A percentile compares a stretch with the other conserved stretches of the same genome.
Conservation (phyloP, 257 asterid species). For the Rhazya stricta region DNA sequence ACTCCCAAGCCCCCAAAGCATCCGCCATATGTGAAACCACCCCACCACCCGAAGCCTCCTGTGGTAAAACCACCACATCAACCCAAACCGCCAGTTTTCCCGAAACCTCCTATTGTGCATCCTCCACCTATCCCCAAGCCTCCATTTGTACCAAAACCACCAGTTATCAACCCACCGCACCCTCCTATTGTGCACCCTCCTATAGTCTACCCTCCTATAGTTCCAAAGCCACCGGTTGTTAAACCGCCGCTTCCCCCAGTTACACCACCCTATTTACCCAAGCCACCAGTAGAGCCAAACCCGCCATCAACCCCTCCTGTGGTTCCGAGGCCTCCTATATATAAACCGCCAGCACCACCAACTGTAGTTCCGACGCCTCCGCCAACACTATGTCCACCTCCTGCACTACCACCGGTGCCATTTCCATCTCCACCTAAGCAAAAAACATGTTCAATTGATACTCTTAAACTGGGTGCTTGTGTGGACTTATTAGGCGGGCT, state of each 20-base stretch:
- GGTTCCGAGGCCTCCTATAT: not conserved
- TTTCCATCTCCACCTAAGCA: conserved; percentile 3
- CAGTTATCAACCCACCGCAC: conserved; percentile 17
- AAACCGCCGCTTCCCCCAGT: conserved; percentile 5
- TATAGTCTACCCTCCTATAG: conserved; percentile 11
- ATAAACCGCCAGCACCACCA: conserved; percentile 19
- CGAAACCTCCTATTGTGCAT: conserved; percentile 21
- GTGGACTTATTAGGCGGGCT: conserved; percentile 41
- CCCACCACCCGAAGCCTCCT: conserved; percentile 28
- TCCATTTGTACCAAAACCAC: conserved; percentile 21
- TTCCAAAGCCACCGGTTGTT: conserved; percentile 19
- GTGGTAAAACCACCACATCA: conserved; percentile 16
- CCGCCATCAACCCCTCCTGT: conserved; percentile 17
- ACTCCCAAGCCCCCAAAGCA: conserved; percentile 16
- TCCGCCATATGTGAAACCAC: conserved; percentile 6
- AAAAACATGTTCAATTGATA: conserved; percentile 49
- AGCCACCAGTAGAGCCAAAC: conserved; percentile 3
- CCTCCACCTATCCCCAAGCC: conserved; percentile 35
- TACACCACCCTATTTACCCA: conserved; percentile 13
- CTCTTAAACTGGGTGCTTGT: conserved; percentile 35
- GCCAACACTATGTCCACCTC: conserved; percentile 18
- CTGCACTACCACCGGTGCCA: not conserved
- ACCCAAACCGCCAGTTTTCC: conserved; percentile 12
- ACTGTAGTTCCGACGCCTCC: conserved; percentile 14
- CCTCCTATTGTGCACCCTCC: conserved; percentile 24